Evolutionary conservation across 495 filamentous ascomycete genomes (phyloP).

Genomic region (Aspergillus heteromorphus): DNA sequence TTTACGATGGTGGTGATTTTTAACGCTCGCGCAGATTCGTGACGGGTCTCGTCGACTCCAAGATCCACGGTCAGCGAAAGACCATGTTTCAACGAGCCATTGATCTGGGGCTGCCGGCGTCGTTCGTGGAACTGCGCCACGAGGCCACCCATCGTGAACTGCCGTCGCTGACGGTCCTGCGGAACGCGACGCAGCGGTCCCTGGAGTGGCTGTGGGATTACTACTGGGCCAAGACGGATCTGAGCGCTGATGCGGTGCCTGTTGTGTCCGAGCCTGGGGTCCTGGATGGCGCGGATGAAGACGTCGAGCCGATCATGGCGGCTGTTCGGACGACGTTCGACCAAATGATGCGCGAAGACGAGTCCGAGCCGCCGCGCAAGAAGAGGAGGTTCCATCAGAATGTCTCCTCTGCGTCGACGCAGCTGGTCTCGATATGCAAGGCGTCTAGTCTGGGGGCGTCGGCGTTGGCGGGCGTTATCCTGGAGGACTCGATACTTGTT

Average conservation of each 20-base stretch:
- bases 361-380: conserved; percentile 21
- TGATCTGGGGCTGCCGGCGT: conserved; percentile 68
- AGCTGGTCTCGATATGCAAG: conserved; percentile 28
- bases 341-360: conserved; percentile 10
- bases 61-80: conserved; percentile 59
- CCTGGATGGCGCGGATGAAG: conserved; percentile 9
- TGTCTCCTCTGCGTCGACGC: conserved; percentile 19
- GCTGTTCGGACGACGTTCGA: conserved; percentile 17
- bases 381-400: conserved; percentile 28
- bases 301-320: conserved; percentile 12
- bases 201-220: conserved; percentile 83
- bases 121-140: conserved; percentile 86
- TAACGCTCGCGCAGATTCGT: conserved; percentile 61
- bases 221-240: conserved; percentile 60
- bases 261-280: neutral
- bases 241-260: neutral
- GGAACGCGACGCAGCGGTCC: conserved; percentile 58
- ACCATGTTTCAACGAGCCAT: conserved; percentile 81
- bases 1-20: neutral
- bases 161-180: conserved; percentile 65
- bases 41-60: conserved; percentile 76
- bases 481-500: conserved; percentile 27
- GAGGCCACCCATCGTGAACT: conserved; percentile 85
- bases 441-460: conserved; percentile 12
- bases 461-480: conserved; percentile 23